phyloP scores from a whole-genome alignment of 2,329 filamentous ascomycete genomes.

The Ophiosphaerella korrae region DNA sequence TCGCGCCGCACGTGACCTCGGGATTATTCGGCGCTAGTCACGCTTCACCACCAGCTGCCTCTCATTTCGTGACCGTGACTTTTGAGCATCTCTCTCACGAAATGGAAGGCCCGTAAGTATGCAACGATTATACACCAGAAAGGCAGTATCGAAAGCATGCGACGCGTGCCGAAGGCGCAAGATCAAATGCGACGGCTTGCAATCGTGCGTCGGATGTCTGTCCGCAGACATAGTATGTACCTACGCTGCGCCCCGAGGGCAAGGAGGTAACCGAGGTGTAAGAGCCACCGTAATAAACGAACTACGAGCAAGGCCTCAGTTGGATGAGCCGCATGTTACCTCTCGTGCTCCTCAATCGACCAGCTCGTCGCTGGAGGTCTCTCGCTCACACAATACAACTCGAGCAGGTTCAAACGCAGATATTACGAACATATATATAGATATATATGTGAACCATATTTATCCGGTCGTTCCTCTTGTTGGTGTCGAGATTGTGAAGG shows the following conservation, averaged over 20 bases:
- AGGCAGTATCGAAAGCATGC: constrained; percentile 59
- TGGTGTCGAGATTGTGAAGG: constrained; percentile 20
- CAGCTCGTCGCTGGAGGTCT: background rate
- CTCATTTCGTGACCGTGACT: background rate
- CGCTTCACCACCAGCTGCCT: background rate
- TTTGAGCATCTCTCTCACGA: background rate
- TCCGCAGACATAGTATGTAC: constrained; percentile 52
- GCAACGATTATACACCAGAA: constrained; percentile 2
- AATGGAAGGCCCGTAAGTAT: background rate
- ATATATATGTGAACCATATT: constrained; percentile 72
- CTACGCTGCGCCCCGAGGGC: constrained; percentile 40
- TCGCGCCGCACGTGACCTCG: no score
- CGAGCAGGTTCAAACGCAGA: constrained; percentile 42
- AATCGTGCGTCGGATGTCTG: constrained; percentile 73
- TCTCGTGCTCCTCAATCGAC: background rate
- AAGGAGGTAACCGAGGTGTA: constrained; percentile 10
- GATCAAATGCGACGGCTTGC: constrained; percentile 73
- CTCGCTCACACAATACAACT: background rate
- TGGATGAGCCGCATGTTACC: background rate
- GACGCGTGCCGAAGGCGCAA: constrained; percentile 76
- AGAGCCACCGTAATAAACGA: constrained; percentile 77
- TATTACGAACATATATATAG: constrained; percentile 68
- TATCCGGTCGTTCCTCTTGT: constrained; percentile 57
- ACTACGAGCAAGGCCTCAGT: constrained; percentile 66
- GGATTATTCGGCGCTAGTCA: background rate